phyloP scores from a whole-genome alignment of 306 rosid species.

The Pyrus betulifolia region DNA sequence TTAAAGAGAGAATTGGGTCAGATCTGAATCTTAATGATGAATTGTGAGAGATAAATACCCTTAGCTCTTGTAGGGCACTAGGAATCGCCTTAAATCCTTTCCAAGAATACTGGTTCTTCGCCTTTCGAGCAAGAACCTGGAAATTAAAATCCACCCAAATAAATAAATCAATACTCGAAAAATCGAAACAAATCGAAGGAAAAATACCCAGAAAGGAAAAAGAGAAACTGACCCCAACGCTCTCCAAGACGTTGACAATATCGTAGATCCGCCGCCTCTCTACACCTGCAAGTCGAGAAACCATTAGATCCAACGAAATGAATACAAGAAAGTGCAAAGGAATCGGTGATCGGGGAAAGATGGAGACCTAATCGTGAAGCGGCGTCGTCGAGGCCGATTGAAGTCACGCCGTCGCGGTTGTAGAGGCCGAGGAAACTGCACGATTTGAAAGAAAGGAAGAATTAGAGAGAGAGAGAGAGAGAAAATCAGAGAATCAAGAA shows the following conservation, averaged over 20 bases:
- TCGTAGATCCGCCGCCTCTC: constrained; percentile 94
- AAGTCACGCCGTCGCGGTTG: constrained; percentile 50
- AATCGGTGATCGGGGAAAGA: neutral
- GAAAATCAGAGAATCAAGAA: neutral
- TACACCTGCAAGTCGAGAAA: constrained; percentile 40
- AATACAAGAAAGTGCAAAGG: neutral
- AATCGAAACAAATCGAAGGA: neutral
- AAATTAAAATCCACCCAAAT: neutral
- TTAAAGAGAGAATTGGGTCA: neutral
- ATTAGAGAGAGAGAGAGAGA: neutral
- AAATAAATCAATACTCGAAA: neutral
- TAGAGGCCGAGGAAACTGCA: constrained; percentile 69
- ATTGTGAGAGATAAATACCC: constrained; percentile 26
- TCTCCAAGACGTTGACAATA: constrained; percentile 82
- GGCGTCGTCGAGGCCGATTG: constrained; percentile 88
- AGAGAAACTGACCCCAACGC: constrained; percentile 55
- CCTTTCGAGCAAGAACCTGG: constrained; percentile 74
- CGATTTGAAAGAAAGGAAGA: neutral
- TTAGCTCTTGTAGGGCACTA: constrained; percentile 47
- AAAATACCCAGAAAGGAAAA: neutral
- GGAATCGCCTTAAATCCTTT: constrained; percentile 78
- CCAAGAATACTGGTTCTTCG: constrained; percentile 87
- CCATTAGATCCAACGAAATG: neutral
- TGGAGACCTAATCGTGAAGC: constrained; percentile 61
- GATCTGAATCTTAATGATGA: neutral